Evolutionary conservation across 257 asterid genomes (phyloP).

Genomic region (Salvia rosmarinus): DNA sequence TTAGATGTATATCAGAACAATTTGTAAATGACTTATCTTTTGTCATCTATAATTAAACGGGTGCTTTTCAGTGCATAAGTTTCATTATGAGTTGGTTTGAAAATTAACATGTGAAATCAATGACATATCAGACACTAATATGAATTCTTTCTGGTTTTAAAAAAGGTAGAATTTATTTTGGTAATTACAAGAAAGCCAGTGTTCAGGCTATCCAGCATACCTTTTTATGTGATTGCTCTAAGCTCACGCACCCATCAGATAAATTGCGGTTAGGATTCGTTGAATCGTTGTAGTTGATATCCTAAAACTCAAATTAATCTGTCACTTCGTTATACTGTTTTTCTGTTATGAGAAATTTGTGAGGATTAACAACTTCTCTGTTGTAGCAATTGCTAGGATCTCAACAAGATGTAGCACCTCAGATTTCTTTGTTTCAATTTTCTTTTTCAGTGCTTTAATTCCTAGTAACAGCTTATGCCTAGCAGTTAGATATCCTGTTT

Average conservation of each 20-base stretch:
- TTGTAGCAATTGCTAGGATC: neutral
- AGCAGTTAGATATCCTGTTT: conserved; percentile 16
- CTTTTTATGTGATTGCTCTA: neutral
- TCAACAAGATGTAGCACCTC: conserved; percentile 14
- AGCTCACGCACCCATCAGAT: neutral
- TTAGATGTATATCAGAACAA: neutral
- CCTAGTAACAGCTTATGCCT: conserved; percentile 1
- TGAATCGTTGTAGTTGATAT: neutral
- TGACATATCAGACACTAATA: neutral
- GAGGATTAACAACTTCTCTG: neutral
- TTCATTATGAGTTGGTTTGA: neutral
- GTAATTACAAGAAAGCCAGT: neutral
- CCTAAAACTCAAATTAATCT: neutral
- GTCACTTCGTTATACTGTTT: neutral
- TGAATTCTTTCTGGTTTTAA: neutral
- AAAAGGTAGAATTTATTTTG: neutral
- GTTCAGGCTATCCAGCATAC: conserved; percentile 8
- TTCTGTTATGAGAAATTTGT: neutral
- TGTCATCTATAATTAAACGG: neutral
- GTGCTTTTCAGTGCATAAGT: neutral
- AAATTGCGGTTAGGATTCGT: neutral
- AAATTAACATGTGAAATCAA: neutral
- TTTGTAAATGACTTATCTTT: neutral
- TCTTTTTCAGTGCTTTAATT: conserved; percentile 9
- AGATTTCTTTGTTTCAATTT: neutral